These are phyloP conservation scores for Hirschioporus abietinus DNA, from an alignment of 768 basidiomycete species.

Conservation along the genomic window DNA sequence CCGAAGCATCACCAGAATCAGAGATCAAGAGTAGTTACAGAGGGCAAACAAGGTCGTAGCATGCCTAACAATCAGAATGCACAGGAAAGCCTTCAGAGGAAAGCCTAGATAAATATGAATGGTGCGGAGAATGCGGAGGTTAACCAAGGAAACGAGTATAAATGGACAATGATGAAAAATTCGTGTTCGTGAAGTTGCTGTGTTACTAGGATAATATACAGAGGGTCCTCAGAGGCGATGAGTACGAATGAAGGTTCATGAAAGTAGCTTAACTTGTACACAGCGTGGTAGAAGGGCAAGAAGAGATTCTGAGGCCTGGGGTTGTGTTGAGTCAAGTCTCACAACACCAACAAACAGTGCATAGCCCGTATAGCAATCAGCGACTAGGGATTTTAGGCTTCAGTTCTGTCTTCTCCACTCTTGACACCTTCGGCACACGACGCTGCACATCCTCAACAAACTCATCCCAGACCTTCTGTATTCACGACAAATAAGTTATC, in stretches of 20 bases:
- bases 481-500: background rate
- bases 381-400: background rate
- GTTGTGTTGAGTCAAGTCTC: background rate
- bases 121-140: constrained; percentile 1
- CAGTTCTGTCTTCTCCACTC: background rate
- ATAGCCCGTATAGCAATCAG: background rate
- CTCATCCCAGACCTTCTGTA: background rate
- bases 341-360: background rate
- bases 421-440: background rate
- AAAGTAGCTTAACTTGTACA: background rate
- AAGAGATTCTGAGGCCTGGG: background rate
- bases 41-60: background rate
- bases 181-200: background rate
- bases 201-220: background rate
- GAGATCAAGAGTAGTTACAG: background rate
- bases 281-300: too few species aligned
- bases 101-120: background rate
- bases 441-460: background rate
- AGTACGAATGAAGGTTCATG: background rate
- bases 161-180: background rate
- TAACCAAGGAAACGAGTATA: background rate
- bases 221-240: background rate
- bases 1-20: background rate
- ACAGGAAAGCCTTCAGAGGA: too few species aligned
- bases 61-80: too few species aligned